Evolutionary conservation across 371 early-diverging fungal species (phyloP).

Genomic region (Syncephalastrum sp.): DNA sequence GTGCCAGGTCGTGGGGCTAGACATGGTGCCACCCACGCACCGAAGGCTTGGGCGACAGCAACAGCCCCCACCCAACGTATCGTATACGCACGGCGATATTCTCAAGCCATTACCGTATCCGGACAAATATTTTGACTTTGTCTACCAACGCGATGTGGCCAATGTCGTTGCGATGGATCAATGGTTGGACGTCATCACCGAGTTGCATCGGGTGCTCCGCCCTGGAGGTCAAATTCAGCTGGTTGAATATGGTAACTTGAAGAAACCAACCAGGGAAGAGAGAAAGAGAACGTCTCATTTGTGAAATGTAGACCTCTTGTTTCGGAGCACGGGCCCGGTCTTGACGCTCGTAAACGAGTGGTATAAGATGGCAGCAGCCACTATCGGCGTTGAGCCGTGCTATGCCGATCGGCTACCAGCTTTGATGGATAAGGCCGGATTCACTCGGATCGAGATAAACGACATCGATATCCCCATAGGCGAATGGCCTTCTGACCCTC

Average conservation of each 20-base stretch:
- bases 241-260: conserved; percentile 33
- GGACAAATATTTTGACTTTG: conserved; percentile 58
- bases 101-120: conserved; percentile 25
- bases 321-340: conserved; percentile 38
- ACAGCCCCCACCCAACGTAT: conserved; percentile 10
- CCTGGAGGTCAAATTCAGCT: conserved; percentile 52
- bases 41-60: not conserved
- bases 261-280: not conserved
- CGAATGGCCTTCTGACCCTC: conserved; percentile 43
- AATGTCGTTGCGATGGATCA: conserved; percentile 34
- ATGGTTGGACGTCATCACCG: conserved; percentile 36
- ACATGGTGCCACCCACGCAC: conserved; percentile 18
- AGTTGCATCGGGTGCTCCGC: conserved; percentile 40
- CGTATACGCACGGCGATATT: conserved; percentile 34
- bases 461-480: conserved; percentile 42
- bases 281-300: not conserved
- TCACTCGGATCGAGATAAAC: conserved; percentile 22
- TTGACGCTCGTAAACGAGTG: conserved; percentile 41
- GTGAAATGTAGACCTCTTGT: conserved; percentile 19
- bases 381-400: conserved; percentile 28
- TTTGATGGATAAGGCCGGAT: conserved; percentile 29
- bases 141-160: conserved; percentile 58
- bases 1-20: conserved; percentile 31
- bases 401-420: conserved; percentile 19
- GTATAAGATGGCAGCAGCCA: conserved; percentile 30